Base-by-base conservation (phyloP, 345 rosid species). In the Corchorus olitorius region DNA sequence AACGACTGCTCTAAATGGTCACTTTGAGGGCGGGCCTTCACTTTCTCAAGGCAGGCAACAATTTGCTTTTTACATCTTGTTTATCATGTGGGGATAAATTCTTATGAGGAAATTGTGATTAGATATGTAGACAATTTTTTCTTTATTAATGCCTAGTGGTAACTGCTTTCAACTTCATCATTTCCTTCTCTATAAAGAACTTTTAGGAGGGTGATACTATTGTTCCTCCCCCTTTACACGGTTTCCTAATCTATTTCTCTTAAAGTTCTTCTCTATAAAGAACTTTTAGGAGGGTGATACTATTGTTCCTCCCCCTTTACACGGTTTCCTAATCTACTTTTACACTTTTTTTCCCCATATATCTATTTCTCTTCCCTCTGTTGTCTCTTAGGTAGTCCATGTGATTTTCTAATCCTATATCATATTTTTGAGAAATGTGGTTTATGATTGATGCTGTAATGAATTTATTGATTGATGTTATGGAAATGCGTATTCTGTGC, bases 1-100 rank as follows among this genome's bases (percentile, higher is more conserved):
- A 78, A 79, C 70, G 22, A 80, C 83, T 83, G 84, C 83, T 82
- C 79, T 79, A 66, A 81, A 73, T 88, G 83, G 78, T 84, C 83
- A 74, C 65, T 77, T 76, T 86, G 83, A 83, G 80, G 87, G 79
- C 75, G 83, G 87, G 81, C 71, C 86, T 85, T 84, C 86, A 79
- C 86, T 79, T 75, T 77, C 86, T 78, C 84, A 52, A 84, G 86
- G 83, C 85, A 81, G 80, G 83, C 81, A 81, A 64, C 65, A 75
- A 72, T 83, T 83, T 83, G 80, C 75, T 81, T 72, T 84, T 80
- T 77, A 34, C 59, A 39, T 81, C 58, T 71, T 71, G 22, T 78
- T 68, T 81, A 72, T 82, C 45, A 41, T 35, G n/a, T 73, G 56
- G 81, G 72, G 75, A 75, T 53, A 69, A 8, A 39, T 39, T 63